These are phyloP conservation scores for Nicotiana attenuata DNA, from an alignment of 257 asterid species.

Conservation along the genomic window DNA sequence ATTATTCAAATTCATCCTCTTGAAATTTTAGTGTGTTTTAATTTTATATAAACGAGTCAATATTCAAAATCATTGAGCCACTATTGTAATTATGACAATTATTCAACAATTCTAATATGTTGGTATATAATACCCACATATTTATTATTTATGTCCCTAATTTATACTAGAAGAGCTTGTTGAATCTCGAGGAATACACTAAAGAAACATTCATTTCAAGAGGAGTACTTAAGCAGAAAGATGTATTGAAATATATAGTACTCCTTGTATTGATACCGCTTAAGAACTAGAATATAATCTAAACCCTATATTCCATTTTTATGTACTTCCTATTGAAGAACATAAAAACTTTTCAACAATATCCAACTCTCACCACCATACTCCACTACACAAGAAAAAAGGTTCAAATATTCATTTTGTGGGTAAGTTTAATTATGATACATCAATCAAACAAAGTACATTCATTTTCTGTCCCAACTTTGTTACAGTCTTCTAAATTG, in stretches of 20 bases:
- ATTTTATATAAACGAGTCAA: no score
- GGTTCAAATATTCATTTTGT: not conserved
- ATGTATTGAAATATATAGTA: not conserved
- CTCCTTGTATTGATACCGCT: not conserved
- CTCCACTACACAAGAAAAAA: conserved; percentile 5
- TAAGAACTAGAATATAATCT: not conserved
- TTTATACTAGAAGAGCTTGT: no score
- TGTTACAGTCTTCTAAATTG: not conserved
- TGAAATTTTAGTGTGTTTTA: no score
- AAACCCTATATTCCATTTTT: not conserved
- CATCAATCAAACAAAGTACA: not conserved
- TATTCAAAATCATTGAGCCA: no score
- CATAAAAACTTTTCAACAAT: not conserved
- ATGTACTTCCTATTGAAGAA: conserved; percentile 12
- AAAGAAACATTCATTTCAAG: not conserved
- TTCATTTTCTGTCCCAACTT: not conserved
- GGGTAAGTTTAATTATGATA: not conserved
- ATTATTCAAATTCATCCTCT: no score
- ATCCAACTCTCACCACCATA: conserved; percentile 8
- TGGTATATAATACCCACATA: no score
- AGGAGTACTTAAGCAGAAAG: not conserved
- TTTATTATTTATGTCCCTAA: no score
- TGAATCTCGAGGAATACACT: no score
- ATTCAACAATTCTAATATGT: no score
- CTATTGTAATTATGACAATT: no score